A percentile compares a stretch with the other conserved stretches of the same genome.
phyloP scores from a whole-genome alignment of 495 filamentous ascomycete species.

The Monascus purpureus region DNA sequence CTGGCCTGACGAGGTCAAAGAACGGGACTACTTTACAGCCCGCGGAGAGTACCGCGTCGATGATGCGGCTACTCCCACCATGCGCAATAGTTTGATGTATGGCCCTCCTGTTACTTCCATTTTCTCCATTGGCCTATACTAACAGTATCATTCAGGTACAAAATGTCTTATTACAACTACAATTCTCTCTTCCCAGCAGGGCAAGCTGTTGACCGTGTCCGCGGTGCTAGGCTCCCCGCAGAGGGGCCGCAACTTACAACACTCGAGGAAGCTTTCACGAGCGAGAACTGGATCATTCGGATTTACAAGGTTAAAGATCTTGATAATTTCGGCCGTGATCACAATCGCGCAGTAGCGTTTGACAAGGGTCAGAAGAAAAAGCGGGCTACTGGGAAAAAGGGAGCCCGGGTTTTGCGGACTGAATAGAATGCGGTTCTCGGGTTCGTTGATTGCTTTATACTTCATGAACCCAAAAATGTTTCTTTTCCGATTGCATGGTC shows the following conservation, averaged over 20 bases:
- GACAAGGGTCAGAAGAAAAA: conserved; percentile 92
- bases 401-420: conserved; percentile 65
- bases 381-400: conserved; percentile 66
- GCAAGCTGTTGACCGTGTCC: conserved; percentile 85
- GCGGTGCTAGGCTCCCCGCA: conserved; percentile 64
- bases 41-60: conserved; percentile 95
- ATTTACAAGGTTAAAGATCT: conserved; percentile 99
- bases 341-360: conserved; percentile 71
- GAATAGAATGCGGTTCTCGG: conserved; percentile 40
- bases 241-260: conserved; percentile 77
- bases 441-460: not conserved
- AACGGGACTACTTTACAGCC: conserved; percentile 90
- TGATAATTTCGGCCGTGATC: conserved; percentile 88
- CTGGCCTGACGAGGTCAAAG: conserved; percentile 97
- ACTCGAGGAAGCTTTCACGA: conserved; percentile 94
- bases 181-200: conserved; percentile 81
- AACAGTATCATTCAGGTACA: too few relatives aligned
- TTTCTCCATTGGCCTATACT: too few relatives aligned
- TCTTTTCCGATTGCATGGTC: not conserved
- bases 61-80: conserved; percentile 84
- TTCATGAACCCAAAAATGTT: not conserved
- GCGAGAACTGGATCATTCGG: conserved; percentile 99
- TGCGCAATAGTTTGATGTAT: conserved; percentile 99
- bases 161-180: conserved; percentile 99
- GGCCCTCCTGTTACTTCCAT: conserved; percentile 14